Base-by-base conservation (phyloP, 331 rosid genomes). In the Quercus phellos region DNA sequence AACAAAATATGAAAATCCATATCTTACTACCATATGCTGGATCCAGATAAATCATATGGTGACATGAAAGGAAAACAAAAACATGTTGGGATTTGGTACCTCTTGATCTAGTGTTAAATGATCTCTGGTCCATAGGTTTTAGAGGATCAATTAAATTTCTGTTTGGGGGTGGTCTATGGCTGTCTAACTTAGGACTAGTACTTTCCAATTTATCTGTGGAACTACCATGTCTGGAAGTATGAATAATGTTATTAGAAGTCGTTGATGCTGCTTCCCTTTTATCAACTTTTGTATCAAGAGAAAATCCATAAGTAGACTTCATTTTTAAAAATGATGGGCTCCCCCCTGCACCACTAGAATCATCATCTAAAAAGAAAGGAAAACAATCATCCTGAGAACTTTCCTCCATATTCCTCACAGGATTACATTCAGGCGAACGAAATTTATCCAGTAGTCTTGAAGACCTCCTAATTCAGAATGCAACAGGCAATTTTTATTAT, bases 341-440 rank as follows among this genome's bases (percentile, higher is more conserved):
- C 77, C 94, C 93, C 83, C 84, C 96, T 24, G 89, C 90, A 70
- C 94, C 93, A 87, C 97, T 82, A 67, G 94, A 79, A 81, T 95
- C 98, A 4, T 90, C 97, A 76, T 95, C 99, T 73, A 95, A 76
- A 81, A 78, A 80, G 80, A 93, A 95, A 78, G 99, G 99, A 72
- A 95, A 79, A 78, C 88, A 91, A 75, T 95, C 94, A 74, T 95
- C 99, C 78, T 88, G 99, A 77, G 83, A 81, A 80, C 79, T 89
- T 72, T 86, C 98, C 42, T 90, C 97, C 59, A 79, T 74, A 73
- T 79, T 85, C 81, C 86, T 86, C 71, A 66, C 77, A 68, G 87
- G 84, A 81, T 84, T 86, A 55, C 85, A 55, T 38, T 74, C 89
- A 72, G 92, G 74, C 29, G 75, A 74, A 68, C 71, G 70, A 88